A percentile compares a stretch with the other conserved stretches of the same genome.
Conservation (phyloP, 108 stramenopile genomes). For the Nitzschia sp. region DNA sequence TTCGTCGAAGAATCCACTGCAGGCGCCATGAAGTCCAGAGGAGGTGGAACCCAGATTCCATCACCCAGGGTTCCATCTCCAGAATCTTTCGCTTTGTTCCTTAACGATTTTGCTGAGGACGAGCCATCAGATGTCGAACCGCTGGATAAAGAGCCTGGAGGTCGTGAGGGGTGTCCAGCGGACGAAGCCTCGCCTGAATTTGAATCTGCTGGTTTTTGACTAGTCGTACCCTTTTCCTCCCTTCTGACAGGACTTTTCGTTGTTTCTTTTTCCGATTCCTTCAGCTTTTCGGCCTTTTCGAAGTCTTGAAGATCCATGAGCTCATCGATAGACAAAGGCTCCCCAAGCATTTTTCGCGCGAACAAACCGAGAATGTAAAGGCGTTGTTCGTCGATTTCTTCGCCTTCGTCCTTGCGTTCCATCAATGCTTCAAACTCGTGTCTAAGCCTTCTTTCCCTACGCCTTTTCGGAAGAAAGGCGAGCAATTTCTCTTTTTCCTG, state of each 20-base stretch:
- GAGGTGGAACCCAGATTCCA: conserved; percentile 24
- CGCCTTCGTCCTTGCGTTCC: conserved; percentile 6
- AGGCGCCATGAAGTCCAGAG: conserved; percentile 9
- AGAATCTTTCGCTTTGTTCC: too few species aligned
- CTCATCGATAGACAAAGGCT: neutral
- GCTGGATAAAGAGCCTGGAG: too few species aligned
- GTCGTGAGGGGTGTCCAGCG: too few species aligned
- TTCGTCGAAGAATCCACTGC: neutral
- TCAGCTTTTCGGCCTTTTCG: neutral
- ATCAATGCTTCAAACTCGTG: conserved; percentile 13
- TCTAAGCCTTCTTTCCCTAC: neutral
- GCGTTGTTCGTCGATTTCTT: conserved; percentile 16
- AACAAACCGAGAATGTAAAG: conserved; percentile 18
- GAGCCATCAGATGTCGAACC: too few species aligned
- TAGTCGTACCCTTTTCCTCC: neutral
- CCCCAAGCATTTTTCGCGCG: neutral
- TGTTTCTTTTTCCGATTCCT: neutral
- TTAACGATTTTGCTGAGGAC: too few species aligned
- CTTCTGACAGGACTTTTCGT: neutral
- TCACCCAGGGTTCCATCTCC: too few species aligned
- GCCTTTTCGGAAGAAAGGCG: neutral
- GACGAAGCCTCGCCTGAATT: too few species aligned
- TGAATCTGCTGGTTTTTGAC: neutral
- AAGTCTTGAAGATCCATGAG: neutral
- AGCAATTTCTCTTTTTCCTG: neutral